phyloP scores from a whole-genome alignment of 345 rosid species.

The Salix dunnii region DNA sequence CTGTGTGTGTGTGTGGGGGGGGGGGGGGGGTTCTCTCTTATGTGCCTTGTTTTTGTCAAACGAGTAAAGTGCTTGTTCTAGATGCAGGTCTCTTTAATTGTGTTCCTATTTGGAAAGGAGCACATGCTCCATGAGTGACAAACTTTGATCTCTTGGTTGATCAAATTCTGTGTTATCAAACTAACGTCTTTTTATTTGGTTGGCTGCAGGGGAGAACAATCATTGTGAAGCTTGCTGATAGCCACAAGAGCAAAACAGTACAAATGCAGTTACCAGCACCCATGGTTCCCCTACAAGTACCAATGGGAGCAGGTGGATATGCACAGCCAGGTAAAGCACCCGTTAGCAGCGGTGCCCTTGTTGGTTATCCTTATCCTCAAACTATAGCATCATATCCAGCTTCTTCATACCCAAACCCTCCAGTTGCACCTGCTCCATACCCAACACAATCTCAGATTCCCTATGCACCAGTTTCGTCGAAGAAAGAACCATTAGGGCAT shows the following conservation, averaged over 20 bases:
- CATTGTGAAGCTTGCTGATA: conserved; percentile 57
- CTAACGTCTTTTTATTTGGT: neutral
- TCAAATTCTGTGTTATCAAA: neutral
- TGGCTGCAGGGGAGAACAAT: conserved; percentile 43
- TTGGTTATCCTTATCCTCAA: conserved; percentile 47
- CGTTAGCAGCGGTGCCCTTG: conserved; percentile 18
- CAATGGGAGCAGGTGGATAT: conserved; percentile 43
- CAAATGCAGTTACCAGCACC: conserved; percentile 37
- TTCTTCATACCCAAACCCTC: conserved; percentile 42
- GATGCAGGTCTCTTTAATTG: too few relatives aligned
- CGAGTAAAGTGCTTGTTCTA: neutral
- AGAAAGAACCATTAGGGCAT: conserved; percentile 40
- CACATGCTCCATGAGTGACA: neutral
- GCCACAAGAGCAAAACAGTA: conserved; percentile 41
- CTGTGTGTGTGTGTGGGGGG: too few relatives aligned
- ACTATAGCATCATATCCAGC: conserved; percentile 34
- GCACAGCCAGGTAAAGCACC: conserved; percentile 46
- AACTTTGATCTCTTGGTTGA: neutral
- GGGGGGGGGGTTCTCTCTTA: too few relatives aligned
- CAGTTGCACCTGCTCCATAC: conserved; percentile 33
- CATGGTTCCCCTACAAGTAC: conserved; percentile 31
- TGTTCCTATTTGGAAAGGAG: neutral
- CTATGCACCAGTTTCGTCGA: conserved; percentile 25
- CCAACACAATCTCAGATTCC: conserved; percentile 36
- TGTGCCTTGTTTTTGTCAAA: neutral